Conservation (phyloP, 176 grass and related monocot species). For the Otatea glauca region DNA sequence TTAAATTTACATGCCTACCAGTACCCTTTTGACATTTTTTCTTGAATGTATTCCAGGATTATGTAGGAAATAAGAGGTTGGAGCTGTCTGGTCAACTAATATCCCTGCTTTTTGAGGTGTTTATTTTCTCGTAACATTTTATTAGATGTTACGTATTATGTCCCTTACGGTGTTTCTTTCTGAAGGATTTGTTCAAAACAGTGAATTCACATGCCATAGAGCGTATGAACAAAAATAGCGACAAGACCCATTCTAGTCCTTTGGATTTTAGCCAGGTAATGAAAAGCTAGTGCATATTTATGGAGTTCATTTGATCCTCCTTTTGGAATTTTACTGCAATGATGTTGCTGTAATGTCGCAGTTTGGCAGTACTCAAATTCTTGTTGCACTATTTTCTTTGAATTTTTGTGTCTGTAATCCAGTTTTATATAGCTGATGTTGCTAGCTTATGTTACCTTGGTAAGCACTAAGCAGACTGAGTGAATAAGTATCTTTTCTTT, state of each 20-base stretch:
- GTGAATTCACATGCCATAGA: slow-evolving; percentile 64
- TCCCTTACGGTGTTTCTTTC: slow-evolving; percentile 27
- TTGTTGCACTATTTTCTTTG: slow-evolving; percentile 30
- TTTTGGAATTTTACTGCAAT: slow-evolving; percentile 11
- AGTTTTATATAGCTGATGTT: background rate
- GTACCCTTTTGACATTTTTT: slow-evolving; percentile 17
- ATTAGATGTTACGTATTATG: slow-evolving; percentile 5
- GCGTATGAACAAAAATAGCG: slow-evolving; percentile 55
- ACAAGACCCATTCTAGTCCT: slow-evolving; percentile 66
- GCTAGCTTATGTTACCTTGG: background rate
- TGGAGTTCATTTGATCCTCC: slow-evolving; percentile 1
- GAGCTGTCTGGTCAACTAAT: slow-evolving; percentile 93
- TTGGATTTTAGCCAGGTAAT: slow-evolving; percentile 79
- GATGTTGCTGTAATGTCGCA: background rate
- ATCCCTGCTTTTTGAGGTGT: slow-evolving; percentile 94
- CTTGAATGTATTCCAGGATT: slow-evolving; percentile 72
- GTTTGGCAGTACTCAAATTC: slow-evolving; percentile 2
- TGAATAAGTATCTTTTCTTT: slow-evolving; percentile 13
- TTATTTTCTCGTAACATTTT: slow-evolving; percentile 30
- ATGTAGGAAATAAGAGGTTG: slow-evolving; percentile 95
- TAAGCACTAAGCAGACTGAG: background rate
- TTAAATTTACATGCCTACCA: slow-evolving; percentile 24
- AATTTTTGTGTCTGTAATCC: background rate
- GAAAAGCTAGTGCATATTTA: slow-evolving; percentile 18
- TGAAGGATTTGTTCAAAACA: slow-evolving; percentile 97